Base-by-base conservation (phyloP, 169 alveolate genomes). In the Cryptosporidium baileyi region DNA sequence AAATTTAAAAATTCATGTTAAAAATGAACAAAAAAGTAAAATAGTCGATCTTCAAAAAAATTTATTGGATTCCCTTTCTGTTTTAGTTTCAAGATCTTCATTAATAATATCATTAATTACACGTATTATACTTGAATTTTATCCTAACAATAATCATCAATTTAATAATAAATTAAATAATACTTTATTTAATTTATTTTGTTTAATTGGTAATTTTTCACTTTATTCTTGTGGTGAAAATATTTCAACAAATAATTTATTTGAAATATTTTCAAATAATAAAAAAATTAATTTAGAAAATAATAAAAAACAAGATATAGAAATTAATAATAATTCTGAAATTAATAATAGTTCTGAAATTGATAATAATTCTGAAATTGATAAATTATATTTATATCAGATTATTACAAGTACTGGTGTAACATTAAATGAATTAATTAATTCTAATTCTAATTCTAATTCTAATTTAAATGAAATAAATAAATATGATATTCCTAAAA, bases 171-270 rank as follows among this genome's bases (percentile, higher is more conserved):
- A 38, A 26, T 17, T 57, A 36, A 74, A 74, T 11, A 32, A 54
- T 30, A 51, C 22, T 4, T 45, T 74, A 17, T 74, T 52, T 40
- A 45, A 38, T 1, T 54, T 74, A 60, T 74, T 74, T 57, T 74
- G 67, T 34, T 34, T 74, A 36, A 54, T 74, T n/a, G 40, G 85
- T 32, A 36, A 74, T n/a, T 74, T 74, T 36, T 74, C 85, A 6
- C 40, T 74, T 6, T 54, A 36, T 6, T 74, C 85, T 8, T 74
- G 74, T 38, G 85, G 67, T 6, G 74, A 54, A 1, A 49, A 1
- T 3, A 34, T 8, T 32, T 11, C 26, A 28, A 26, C n/a, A n/a
- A 4, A 22, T 28, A 13, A 49, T 19, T 38, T 65, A n/a, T 65
- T 65, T 28, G 24, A 45, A 15, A 51, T 45, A 45, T 47, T n/a